Conservation (phyloP, 2,329 filamentous ascomycete genomes). For the Fusarium sp. region DNA sequence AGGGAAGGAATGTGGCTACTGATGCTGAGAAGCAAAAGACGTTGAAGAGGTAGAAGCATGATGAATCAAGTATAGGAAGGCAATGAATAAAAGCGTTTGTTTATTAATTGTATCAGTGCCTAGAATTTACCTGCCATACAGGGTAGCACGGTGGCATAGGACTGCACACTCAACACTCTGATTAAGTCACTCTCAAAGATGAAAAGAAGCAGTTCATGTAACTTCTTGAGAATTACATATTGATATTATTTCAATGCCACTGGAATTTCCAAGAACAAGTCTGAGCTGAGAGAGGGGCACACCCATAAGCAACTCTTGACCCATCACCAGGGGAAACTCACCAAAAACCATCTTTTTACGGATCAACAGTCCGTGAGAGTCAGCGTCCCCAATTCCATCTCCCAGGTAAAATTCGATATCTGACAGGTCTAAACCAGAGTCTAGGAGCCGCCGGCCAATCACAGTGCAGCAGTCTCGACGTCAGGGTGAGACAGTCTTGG, state of each 20-base stretch:
- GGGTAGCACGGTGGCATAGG: neutral
- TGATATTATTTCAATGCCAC: neutral
- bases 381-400: neutral
- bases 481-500: neutral
- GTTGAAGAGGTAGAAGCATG: constrained; percentile 64
- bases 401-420: neutral
- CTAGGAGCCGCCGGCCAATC: neutral
- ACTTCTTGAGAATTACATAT: neutral
- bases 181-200: neutral
- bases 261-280: no score
- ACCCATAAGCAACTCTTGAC: neutral
- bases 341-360: neutral
- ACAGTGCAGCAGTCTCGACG: neutral
- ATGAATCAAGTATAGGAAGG: neutral
- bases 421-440: neutral
- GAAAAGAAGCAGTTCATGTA: neutral
- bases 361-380: neutral
- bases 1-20: constrained; percentile 79
- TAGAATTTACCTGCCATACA: neutral
- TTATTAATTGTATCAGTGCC: neutral
- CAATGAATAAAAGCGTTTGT: constrained; percentile 23
- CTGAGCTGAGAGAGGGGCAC: neutral
- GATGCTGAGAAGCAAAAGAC: constrained; percentile 94
- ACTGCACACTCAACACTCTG: no score
- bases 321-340: neutral